A percentile compares a stretch with the other conserved stretches of the same genome.
Evolutionary conservation across 1,284 basidiomycete genomes (phyloP).

Genomic region (Tremellales sp.): DNA sequence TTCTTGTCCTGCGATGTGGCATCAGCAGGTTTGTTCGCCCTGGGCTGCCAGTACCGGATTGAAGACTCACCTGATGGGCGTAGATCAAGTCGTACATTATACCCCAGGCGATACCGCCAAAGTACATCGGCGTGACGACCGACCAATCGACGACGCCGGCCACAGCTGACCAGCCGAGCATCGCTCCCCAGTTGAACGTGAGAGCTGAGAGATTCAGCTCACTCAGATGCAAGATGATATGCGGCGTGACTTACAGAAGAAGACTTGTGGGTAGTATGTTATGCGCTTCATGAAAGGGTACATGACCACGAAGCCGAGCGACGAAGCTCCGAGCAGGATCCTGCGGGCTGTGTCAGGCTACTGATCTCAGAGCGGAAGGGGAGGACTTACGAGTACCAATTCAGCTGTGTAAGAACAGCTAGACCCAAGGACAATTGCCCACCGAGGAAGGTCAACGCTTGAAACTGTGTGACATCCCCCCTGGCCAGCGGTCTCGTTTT

Average conservation of each 20-base stretch:
- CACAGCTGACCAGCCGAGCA: constrained; percentile 95
- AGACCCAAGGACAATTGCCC: constrained; percentile 79
- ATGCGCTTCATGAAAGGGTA: constrained; percentile 98
- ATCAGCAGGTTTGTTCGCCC: too few relatives aligned
- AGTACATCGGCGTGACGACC: constrained; percentile 82
- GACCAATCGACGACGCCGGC: constrained; percentile 76
- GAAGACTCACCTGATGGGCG: constrained; percentile 79
- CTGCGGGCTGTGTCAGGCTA: constrained; percentile 81
- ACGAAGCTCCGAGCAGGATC: constrained; percentile 86
- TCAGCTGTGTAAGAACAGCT: constrained; percentile 85
- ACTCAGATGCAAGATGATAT: constrained; percentile 4
- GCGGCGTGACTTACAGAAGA: constrained; percentile 64
- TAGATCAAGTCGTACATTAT: constrained; percentile 98
- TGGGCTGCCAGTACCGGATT: too few relatives aligned
- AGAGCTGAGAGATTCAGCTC: constrained; percentile 58
- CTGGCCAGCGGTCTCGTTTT: constrained; percentile 68
- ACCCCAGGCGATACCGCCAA: constrained; percentile 87
- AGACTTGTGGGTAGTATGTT: constrained; percentile 94
- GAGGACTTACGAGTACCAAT: constrained; percentile 82
- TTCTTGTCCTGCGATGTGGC: constrained; percentile 67
- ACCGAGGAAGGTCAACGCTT: constrained; percentile 79
- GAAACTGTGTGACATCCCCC: constrained; percentile 70
- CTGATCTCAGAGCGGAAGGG: constrained; percentile 85
- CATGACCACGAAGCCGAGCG: constrained; percentile 75
- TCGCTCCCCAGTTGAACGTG: constrained; percentile 95